Evolutionary conservation across 2,329 filamentous ascomycete genomes (phyloP).

Genomic region (Alternaria gaisen): DNA sequence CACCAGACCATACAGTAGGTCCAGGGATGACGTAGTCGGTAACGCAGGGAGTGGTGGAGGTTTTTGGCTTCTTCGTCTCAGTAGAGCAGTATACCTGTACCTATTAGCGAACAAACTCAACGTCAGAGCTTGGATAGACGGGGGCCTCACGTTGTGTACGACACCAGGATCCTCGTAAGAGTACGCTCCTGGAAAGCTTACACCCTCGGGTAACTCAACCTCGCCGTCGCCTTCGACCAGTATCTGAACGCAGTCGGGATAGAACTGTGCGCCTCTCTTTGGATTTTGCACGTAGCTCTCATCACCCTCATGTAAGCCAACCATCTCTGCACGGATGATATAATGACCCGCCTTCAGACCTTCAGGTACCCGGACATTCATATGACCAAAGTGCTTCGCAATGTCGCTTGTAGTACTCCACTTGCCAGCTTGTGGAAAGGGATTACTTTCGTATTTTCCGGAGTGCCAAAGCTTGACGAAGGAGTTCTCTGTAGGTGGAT

Average conservation of each 20-base stretch:
- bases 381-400: slow-evolving; percentile 32
- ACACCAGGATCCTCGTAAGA: slow-evolving; percentile 48
- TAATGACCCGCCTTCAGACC: slow-evolving; percentile 52
- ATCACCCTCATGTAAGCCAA: slow-evolving; percentile 54
- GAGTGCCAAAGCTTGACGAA: slow-evolving; percentile 54
- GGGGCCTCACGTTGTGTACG: slow-evolving; percentile 45
- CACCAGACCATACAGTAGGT: slow-evolving; percentile 50
- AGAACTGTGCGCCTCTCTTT: slow-evolving; percentile 51
- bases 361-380: slow-evolving; percentile 45
- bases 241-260: slow-evolving; percentile 55
- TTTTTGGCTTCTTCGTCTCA: slow-evolving; percentile 38
- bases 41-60: slow-evolving; percentile 30
- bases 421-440: slow-evolving; percentile 47
- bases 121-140: neutral
- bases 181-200: slow-evolving; percentile 57
- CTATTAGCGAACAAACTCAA: neutral
- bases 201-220: slow-evolving; percentile 47
- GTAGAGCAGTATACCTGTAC: slow-evolving; percentile 49
- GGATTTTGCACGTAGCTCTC: slow-evolving; percentile 39
- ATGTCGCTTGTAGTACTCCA: slow-evolving; percentile 43
- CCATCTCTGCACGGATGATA: slow-evolving; percentile 55
- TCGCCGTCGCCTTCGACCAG: slow-evolving; percentile 46
- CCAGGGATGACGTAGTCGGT: slow-evolving; percentile 54
- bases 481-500: slow-evolving; percentile 49
- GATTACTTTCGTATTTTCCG: slow-evolving; percentile 45